Conservation (phyloP, 2,329 filamentous ascomycete genomes). For the Hysterium pulicare region DNA sequence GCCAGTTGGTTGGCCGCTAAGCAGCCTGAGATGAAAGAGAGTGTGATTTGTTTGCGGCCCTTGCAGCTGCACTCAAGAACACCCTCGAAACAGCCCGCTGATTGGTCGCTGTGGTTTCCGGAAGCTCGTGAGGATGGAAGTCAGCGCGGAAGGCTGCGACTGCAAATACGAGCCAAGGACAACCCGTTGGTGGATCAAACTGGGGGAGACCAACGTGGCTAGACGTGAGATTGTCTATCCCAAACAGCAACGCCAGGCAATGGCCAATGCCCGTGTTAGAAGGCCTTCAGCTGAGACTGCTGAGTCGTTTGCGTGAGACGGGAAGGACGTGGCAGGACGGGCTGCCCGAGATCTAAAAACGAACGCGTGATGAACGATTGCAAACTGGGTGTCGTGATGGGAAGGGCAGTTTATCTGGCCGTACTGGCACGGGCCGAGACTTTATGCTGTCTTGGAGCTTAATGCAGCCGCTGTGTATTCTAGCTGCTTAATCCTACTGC, state of each 20-base stretch:
- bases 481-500: slow-evolving; percentile 24
- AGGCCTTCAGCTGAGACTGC: not conserved
- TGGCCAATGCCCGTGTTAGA: slow-evolving; percentile 14
- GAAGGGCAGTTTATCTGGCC: slow-evolving; percentile 20
- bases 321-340: slow-evolving; percentile 10
- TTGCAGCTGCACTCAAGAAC: slow-evolving; percentile 27
- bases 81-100: slow-evolving; percentile 14
- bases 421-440: slow-evolving; percentile 23
- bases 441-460: slow-evolving; percentile 26
- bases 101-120: slow-evolving; percentile 29
- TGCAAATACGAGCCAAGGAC: slow-evolving; percentile 16
- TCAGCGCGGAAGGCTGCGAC: slow-evolving; percentile 9
- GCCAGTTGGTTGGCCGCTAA: slow-evolving; percentile 19
- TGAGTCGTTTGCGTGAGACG: slow-evolving; percentile 9
- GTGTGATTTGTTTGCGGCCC: slow-evolving; percentile 36
- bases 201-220: slow-evolving; percentile 22
- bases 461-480: slow-evolving; percentile 33
- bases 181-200: slow-evolving; percentile 10
- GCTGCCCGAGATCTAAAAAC: not conserved
- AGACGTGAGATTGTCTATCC: slow-evolving; percentile 18
- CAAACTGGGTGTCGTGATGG: slow-evolving; percentile 20
- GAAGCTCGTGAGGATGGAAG: slow-evolving; percentile 11
- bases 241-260: slow-evolving; percentile 9
- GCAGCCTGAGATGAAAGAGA: slow-evolving; percentile 27
- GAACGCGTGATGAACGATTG: not conserved